These are phyloP conservation scores for Auriscalpium orientale DNA, from an alignment of 768 basidiomycete species.

Conservation along the genomic window DNA sequence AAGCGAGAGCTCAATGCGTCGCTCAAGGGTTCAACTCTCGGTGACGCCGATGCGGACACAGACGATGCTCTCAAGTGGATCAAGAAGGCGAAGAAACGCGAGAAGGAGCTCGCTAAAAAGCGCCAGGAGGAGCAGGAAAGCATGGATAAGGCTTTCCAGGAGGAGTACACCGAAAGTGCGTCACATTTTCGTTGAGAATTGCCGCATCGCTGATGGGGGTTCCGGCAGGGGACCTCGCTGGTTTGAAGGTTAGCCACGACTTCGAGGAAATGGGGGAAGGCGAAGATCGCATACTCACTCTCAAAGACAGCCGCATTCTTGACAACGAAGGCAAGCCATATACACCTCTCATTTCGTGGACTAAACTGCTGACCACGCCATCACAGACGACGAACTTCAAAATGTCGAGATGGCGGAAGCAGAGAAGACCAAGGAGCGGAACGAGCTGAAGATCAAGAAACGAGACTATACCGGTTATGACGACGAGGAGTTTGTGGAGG, in stretches of 20 bases:
- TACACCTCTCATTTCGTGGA: background rate
- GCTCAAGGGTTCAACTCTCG: constrained; percentile 89
- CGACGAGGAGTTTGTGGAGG: constrained; percentile 85
- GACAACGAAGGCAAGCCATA: constrained; percentile 76
- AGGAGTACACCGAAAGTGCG: constrained; percentile 85
- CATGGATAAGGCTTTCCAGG: constrained; percentile 70
- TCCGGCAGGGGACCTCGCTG: constrained; percentile 73
- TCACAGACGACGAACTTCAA: constrained; percentile 91
- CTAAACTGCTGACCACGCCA: background rate
- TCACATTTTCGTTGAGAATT: constrained; percentile 6
- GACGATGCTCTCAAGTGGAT: constrained; percentile 87
- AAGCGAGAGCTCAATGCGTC: constrained; percentile 85
- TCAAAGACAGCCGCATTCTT: constrained; percentile 93
- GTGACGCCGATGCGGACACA: constrained; percentile 70
- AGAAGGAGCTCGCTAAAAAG: constrained; percentile 80
- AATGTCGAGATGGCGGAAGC: constrained; percentile 92
- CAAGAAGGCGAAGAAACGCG: constrained; percentile 84
- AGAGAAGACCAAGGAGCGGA: constrained; percentile 69
- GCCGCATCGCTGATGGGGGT: background rate
- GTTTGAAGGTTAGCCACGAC: constrained; percentile 94
- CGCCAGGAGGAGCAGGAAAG: constrained; percentile 77
- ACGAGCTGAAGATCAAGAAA: constrained; percentile 82
- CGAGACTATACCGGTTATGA: constrained; percentile 93
- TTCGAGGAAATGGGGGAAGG: constrained; percentile 89
- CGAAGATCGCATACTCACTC: constrained; percentile 89